Percentiles rank a stretch among this genome's conserved stretches.
Conservation (phyloP, 768 basidiomycete species). For the Boletus sensibilis region DNA sequence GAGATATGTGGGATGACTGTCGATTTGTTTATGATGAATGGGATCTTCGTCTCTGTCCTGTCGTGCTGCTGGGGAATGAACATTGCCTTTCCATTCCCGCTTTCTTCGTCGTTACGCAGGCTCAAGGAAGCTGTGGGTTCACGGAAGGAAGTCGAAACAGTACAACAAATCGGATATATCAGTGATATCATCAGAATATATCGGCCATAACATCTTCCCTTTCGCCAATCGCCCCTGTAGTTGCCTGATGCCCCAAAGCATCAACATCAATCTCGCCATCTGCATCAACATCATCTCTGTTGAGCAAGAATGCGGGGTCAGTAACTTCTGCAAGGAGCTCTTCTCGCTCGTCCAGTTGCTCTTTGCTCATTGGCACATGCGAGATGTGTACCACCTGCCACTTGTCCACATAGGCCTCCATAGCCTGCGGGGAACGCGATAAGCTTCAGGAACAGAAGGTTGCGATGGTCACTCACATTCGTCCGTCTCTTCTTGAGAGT, state of each 20-base stretch:
- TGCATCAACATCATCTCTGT: conserved; percentile 50
- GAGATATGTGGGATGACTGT: neutral
- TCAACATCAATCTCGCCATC: conserved; percentile 55
- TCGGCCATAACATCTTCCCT: conserved; percentile 33
- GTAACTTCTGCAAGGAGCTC: conserved; percentile 75
- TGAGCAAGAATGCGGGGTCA: conserved; percentile 60
- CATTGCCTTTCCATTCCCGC: neutral
- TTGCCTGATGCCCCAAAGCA: conserved; percentile 61
- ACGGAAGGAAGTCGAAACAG: neutral
- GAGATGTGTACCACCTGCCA: conserved; percentile 79
- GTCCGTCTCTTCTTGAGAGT: conserved; percentile 79
- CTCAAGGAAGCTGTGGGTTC: neutral
- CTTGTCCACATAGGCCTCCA: conserved; percentile 75
- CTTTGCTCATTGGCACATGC: conserved; percentile 67
- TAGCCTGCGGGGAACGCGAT: conserved; percentile 40
- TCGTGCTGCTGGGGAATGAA: neutral
- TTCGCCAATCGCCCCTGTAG: conserved; percentile 46
- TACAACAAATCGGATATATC: conserved; percentile 4
- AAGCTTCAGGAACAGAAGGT: neutral
- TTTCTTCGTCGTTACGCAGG: neutral
- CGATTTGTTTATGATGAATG: neutral
- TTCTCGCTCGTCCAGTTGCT: conserved; percentile 76
- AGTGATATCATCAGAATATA: too few species aligned
- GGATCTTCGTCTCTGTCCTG: neutral
- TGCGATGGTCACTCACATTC: conserved; percentile 51